Evolutionary conservation across 192 early-diverging fungal genomes (phyloP).

Genomic region (Gaertneriomyces semiglobifer): DNA sequence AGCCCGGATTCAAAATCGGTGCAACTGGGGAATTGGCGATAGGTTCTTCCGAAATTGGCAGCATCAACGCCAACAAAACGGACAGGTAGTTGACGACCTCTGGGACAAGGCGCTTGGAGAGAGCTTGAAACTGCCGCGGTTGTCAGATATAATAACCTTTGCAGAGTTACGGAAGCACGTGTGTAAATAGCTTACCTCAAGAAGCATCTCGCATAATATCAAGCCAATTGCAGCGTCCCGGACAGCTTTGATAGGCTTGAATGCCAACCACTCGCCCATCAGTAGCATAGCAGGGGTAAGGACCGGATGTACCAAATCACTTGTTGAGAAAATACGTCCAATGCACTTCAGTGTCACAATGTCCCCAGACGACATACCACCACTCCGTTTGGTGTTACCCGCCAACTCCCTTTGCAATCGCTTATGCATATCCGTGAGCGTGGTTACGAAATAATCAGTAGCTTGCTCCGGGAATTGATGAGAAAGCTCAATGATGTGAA

Average conservation of each 20-base stretch:
- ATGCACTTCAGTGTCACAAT: slow-evolving; percentile 67
- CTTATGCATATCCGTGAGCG: slow-evolving; percentile 16
- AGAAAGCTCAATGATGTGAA: slow-evolving; percentile 34
- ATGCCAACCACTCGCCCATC: slow-evolving; percentile 73
- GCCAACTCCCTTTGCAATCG: not conserved
- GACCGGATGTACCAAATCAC: slow-evolving; percentile 84
- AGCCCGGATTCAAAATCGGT: slow-evolving; percentile 9
- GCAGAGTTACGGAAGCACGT: not conserved
- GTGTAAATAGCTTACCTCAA: slow-evolving; percentile 53
- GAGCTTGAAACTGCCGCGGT: slow-evolving; percentile 51
- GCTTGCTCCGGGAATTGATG: slow-evolving; percentile 18
- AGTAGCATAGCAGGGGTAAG: slow-evolving; percentile 79
- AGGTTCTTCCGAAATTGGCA: slow-evolving; percentile 12
- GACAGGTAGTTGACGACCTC: slow-evolving; percentile 48
- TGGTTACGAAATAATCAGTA: slow-evolving; percentile 13
- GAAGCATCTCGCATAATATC: slow-evolving; percentile 68
- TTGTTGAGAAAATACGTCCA: slow-evolving; percentile 81
- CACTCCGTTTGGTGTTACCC: no score
- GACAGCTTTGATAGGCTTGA: slow-evolving; percentile 55
- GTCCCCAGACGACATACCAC: not conserved
- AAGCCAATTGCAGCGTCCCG: slow-evolving; percentile 70
- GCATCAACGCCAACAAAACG: slow-evolving; percentile 19
- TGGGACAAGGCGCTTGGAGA: slow-evolving; percentile 69
- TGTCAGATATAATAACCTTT: no score
- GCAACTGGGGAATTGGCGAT: not conserved